phyloP scores from a whole-genome alignment of 2,329 filamentous ascomycete genomes.

The Colletotrichum tropicicola region DNA sequence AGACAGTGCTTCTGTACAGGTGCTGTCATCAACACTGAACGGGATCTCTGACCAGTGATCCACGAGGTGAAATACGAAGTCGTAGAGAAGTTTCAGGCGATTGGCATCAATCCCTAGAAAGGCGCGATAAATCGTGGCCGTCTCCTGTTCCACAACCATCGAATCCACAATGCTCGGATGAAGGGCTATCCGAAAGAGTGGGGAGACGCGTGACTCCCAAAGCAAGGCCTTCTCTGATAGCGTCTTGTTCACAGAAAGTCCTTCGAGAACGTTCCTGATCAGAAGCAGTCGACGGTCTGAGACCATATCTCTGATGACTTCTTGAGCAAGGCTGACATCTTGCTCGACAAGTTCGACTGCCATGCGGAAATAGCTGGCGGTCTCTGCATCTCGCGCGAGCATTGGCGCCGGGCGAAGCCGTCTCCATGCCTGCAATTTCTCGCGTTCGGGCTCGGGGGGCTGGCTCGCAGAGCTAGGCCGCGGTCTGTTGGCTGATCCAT shows the following conservation, averaged over 20 bases:
- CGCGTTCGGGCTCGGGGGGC: not conserved
- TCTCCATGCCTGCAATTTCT: conserved; percentile 3
- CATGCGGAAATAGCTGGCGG: not conserved
- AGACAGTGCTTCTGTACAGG: conserved; percentile 36
- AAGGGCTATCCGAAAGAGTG: conserved; percentile 45
- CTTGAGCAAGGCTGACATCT: conserved; percentile 5
- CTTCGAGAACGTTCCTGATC: conserved; percentile 1
- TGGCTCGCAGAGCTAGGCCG: not conserved
- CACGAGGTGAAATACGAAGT: conserved; percentile 38
- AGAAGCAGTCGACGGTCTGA: not conserved
- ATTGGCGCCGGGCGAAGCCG: not conserved
- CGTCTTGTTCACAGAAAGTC: not conserved
- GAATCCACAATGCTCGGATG: conserved; percentile 46
- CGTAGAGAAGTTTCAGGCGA: conserved; percentile 42
- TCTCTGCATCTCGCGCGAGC: not conserved
- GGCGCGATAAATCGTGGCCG: conserved; percentile 44
- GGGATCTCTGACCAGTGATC: conserved; percentile 27
- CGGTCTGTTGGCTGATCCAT: not conserved
- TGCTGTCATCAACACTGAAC: not conserved
- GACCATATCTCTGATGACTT: conserved; percentile 11
- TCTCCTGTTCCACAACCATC: conserved; percentile 47
- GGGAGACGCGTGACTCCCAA: conserved; percentile 28
- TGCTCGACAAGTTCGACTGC: not conserved
- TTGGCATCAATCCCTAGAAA: conserved; percentile 43
- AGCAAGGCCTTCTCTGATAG: not conserved